Evolutionary conservation across 306 rosid species (phyloP).

Genomic region (Geum urbanum): DNA sequence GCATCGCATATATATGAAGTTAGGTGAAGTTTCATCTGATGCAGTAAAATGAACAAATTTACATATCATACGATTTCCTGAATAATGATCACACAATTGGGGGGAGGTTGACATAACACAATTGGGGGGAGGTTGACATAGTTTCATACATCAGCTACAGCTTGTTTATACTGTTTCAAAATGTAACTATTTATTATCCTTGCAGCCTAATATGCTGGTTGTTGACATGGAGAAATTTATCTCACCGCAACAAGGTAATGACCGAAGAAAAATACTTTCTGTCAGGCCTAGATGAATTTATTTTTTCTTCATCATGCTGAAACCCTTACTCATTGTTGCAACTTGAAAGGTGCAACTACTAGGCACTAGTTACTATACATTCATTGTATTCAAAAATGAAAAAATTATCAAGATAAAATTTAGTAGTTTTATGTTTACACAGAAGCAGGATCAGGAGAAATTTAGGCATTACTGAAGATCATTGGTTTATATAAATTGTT

Average conservation of each 20-base stretch:
- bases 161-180: background rate
- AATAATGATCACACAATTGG: background rate
- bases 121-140: background rate
- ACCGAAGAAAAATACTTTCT: background rate
- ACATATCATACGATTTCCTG: background rate
- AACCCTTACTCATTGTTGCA: background rate
- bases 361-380: too few species aligned
- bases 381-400: too few species aligned
- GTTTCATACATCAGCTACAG: slow-evolving; percentile 21
- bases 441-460: background rate
- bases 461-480: background rate
- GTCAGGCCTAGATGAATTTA: background rate
- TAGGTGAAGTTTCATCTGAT: background rate
- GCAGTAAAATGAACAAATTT: background rate
- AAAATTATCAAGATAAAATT: too few species aligned
- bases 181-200: slow-evolving; percentile 18
- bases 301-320: background rate
- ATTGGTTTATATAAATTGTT: background rate
- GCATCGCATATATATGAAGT: background rate
- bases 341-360: too few species aligned
- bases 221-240: slow-evolving; percentile 87
- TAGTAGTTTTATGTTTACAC: too few species aligned
- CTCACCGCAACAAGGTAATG: slow-evolving; percentile 67
- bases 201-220: slow-evolving; percentile 99
- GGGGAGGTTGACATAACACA: background rate